phyloP scores from a whole-genome alignment of 345 rosid species.

The Microthlaspi erraticum region DNA sequence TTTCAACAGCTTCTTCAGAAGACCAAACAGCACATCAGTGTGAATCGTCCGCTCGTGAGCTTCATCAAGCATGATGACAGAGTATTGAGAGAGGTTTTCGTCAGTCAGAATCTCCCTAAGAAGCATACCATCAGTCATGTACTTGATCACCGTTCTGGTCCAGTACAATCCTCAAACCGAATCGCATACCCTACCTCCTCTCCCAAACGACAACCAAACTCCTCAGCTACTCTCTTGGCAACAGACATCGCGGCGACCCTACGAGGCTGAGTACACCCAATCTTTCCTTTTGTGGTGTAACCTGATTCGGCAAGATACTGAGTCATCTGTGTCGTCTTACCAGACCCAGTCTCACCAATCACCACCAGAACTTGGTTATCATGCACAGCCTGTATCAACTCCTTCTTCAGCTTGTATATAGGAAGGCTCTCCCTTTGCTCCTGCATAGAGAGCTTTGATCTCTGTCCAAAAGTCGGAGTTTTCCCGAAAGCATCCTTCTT shows the following conservation, averaged over 20 bases:
- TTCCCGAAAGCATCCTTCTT: too few species aligned
- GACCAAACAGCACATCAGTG: slow-evolving; percentile 38
- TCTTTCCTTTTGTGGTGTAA: slow-evolving; percentile 71
- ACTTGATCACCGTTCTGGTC: too few species aligned
- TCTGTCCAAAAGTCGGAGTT: slow-evolving; percentile 43
- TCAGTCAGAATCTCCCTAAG: too few species aligned
- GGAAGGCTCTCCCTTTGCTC: too few species aligned
- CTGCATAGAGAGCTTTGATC: too few species aligned
- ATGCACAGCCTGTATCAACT: slow-evolving; percentile 77
- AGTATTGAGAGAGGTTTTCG: too few species aligned
- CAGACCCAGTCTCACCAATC: slow-evolving; percentile 86
- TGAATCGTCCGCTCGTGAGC: too few species aligned
- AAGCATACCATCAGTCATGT: too few species aligned
- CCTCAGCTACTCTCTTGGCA: slow-evolving; percentile 87
- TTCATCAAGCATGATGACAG: too few species aligned
- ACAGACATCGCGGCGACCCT: slow-evolving; percentile 87
- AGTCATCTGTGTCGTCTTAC: slow-evolving; percentile 81
- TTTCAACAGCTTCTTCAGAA: slow-evolving; percentile 69
- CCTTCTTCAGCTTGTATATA: too few species aligned
- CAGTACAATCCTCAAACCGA: too few species aligned
- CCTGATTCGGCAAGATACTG: slow-evolving; percentile 83
- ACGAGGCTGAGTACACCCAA: slow-evolving; percentile 84
- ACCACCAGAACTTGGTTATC: slow-evolving; percentile 84
- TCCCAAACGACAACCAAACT: slow-evolving; percentile 75
- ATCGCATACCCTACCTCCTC: too few species aligned